A percentile compares a stretch with the other conserved stretches of the same genome.
Conservation (phyloP, 306 rosid genomes). For the Cicer pinnatifidum region DNA sequence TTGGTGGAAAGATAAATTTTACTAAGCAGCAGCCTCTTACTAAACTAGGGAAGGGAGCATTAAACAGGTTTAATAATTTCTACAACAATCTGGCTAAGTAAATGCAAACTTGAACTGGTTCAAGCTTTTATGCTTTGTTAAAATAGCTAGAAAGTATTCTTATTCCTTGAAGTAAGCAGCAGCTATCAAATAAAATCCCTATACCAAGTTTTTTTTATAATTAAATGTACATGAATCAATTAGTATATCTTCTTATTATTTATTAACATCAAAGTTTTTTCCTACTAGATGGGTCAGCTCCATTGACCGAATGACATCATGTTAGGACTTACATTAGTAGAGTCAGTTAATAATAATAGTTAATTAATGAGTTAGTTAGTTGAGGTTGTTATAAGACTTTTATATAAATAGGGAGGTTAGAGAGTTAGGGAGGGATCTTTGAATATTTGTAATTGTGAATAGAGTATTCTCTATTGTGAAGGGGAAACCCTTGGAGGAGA, state of each 20-base stretch:
- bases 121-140: constrained; percentile 28
- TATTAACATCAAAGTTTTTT: neutral
- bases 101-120: constrained; percentile 1
- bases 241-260: constrained; percentile 3
- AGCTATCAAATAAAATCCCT: constrained; percentile 7
- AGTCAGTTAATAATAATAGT: no score
- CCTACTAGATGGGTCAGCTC: neutral
- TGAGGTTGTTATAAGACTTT: no score
- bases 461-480: no score
- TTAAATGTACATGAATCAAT: constrained; percentile 1
- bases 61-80: constrained; percentile 30
- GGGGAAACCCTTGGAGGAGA: no score
- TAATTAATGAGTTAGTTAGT: no score
- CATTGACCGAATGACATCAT: neutral
- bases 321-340: no score
- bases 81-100: constrained; percentile 3
- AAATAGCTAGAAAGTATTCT: constrained; percentile 16
- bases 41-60: neutral
- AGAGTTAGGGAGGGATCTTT: no score
- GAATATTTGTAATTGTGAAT: no score
- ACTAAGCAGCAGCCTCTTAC: neutral
- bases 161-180: constrained; percentile 14
- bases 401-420: no score
- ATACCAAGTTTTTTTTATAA: constrained; percentile 10
- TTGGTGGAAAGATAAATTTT: constrained; percentile 1